Percentiles rank a stretch among this genome's conserved stretches.
phyloP scores from a whole-genome alignment of 768 basidiomycete species.

The Rhodotorula diobovata region DNA sequence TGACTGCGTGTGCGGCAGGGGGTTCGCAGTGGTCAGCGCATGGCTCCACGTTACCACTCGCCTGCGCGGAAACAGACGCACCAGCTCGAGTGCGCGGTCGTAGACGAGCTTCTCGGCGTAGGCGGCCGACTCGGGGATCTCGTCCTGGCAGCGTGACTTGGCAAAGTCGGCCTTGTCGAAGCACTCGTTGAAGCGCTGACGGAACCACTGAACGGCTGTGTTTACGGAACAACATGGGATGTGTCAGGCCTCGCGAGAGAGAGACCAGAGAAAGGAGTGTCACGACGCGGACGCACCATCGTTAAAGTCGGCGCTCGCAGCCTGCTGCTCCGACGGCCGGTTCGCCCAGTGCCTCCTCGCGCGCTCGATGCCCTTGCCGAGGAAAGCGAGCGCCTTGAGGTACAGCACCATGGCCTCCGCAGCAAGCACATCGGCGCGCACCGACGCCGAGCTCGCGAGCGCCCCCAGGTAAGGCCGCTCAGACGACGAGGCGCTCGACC shows the following conservation, averaged over 20 bases:
- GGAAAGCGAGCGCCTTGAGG: constrained; percentile 85
- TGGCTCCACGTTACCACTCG: constrained; percentile 1
- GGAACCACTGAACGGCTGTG: constrained; percentile 69
- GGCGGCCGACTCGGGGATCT: constrained; percentile 70
- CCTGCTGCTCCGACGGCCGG: constrained; percentile 62
- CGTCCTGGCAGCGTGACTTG: constrained; percentile 53
- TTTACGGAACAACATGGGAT: background rate
- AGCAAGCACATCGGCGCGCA: constrained; percentile 36
- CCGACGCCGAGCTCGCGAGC: constrained; percentile 2
- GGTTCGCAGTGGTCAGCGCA: background rate
- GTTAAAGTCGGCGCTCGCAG: constrained; percentile 62
- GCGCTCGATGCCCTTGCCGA: constrained; percentile 84
- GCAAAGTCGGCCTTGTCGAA: constrained; percentile 75
- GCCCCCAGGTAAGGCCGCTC: constrained; percentile 25
- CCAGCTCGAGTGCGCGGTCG: constrained; percentile 80
- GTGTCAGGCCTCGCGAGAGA: constrained; percentile 1
- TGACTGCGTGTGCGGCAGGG: constrained; percentile 56
- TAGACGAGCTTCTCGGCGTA: constrained; percentile 89
- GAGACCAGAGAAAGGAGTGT: background rate
- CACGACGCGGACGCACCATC: constrained; percentile 57
- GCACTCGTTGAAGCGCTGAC: constrained; percentile 86
- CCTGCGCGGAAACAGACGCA: constrained; percentile 54
- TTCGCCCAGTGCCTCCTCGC: constrained; percentile 66
- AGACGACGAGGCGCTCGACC: constrained; percentile 44
- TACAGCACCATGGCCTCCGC: constrained; percentile 77